These are phyloP conservation scores for Ramichloridium luteum DNA, from an alignment of 2,329 filamentous ascomycete genomes.

Conservation along the genomic window DNA sequence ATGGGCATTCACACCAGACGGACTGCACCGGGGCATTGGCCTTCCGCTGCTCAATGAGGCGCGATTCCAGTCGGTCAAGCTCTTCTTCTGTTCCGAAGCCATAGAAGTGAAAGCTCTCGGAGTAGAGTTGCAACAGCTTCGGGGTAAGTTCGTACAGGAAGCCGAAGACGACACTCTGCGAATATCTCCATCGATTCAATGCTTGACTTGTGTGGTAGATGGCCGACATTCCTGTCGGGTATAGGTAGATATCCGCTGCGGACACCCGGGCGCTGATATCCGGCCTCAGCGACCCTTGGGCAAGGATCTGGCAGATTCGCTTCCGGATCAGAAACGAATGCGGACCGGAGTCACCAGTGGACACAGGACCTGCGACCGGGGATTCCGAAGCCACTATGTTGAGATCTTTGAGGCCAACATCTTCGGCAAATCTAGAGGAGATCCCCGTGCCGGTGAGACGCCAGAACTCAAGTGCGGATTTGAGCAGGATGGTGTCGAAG, in stretches of 20 bases:
- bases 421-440: background rate
- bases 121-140: slow-evolving; percentile 84
- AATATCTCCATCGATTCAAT: slow-evolving; percentile 49
- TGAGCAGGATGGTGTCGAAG: too few species aligned
- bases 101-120: slow-evolving; percentile 74
- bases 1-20: slow-evolving; percentile 84
- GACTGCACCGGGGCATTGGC: slow-evolving; percentile 57
- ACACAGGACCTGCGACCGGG: too few species aligned
- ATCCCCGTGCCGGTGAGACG: background rate
- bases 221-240: slow-evolving; percentile 79
- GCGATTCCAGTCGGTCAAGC: slow-evolving; percentile 64
- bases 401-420: too few species aligned
- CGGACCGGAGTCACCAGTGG: too few species aligned
- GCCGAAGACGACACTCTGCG: slow-evolving; percentile 73
- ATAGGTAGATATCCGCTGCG: slow-evolving; percentile 79
- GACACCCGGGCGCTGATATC: slow-evolving; percentile 39
- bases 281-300: too few species aligned
- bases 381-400: too few species aligned
- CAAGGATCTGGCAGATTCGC: too few species aligned
- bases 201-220: slow-evolving; percentile 76
- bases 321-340: too few species aligned
- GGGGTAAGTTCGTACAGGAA: slow-evolving; percentile 91
- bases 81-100: slow-evolving; percentile 57
- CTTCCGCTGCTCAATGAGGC: slow-evolving; percentile 41
- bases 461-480: background rate